Percentiles rank a stretch among this genome's conserved stretches.
These are phyloP conservation scores for Hortiboletus campestris DNA, from an alignment of 768 basidiomycete species.

Conservation along the genomic window DNA sequence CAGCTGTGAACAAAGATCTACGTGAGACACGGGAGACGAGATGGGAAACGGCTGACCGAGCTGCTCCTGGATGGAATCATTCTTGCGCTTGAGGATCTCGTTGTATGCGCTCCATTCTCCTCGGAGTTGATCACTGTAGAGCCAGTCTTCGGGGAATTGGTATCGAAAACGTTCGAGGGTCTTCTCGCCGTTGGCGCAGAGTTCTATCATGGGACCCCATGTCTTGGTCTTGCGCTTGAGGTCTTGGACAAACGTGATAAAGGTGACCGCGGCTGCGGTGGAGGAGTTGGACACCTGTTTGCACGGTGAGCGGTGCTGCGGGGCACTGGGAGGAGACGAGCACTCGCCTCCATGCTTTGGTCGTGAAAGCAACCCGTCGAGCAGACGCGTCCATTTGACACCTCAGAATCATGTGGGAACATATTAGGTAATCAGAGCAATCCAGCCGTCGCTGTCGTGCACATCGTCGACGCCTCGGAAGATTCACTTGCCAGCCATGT, in stretches of 20 bases:
- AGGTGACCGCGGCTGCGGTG: constrained; percentile 96
- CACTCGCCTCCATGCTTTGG: constrained; percentile 30
- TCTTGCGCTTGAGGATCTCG: constrained; percentile 97
- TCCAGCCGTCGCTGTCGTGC: constrained; percentile 1
- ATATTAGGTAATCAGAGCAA: constrained; percentile 17
- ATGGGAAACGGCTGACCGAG: constrained; percentile 58
- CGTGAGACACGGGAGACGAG: constrained; percentile 5
- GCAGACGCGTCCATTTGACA: constrained; percentile 20
- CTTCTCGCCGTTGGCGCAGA: constrained; percentile 94
- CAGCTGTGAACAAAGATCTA: constrained; percentile 50
- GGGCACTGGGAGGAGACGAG: background rate
- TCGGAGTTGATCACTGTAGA: constrained; percentile 94
- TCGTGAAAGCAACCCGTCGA: constrained; percentile 14
- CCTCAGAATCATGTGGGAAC: constrained; percentile 19
- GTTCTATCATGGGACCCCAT: constrained; percentile 96
- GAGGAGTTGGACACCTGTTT: constrained; percentile 74
- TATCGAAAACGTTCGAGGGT: constrained; percentile 95
- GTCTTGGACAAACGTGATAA: constrained; percentile 99
- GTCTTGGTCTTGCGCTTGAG: constrained; percentile 94
- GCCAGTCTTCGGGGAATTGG: constrained; percentile 96
- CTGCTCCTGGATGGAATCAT: constrained; percentile 97
- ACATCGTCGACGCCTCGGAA: constrained; percentile 9
- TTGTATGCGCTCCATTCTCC: constrained; percentile 99
- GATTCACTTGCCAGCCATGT: constrained; percentile 57
- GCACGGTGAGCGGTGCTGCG: constrained; percentile 7